Evolutionary conservation across 2,329 filamentous ascomycete species (phyloP), one percentile per base, ranked within the genome.

Genomic region (Curvularia spicifera): DNA sequence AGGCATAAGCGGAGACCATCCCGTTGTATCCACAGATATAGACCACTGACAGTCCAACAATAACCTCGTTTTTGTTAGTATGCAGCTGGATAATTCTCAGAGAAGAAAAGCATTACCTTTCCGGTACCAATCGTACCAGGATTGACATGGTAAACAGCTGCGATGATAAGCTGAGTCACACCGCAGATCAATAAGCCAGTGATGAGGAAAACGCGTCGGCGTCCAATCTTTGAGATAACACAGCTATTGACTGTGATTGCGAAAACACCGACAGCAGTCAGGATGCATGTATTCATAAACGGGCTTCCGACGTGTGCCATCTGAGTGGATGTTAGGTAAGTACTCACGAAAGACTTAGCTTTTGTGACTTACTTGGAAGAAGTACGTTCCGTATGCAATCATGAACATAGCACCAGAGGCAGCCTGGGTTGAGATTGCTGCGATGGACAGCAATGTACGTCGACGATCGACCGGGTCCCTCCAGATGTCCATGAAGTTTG

Each of bases 261-360:
- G 10, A 81, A 66, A 7, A 86, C 84, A 7, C 84, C 84, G 24
- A 85, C 78, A 1, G 80, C 82, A 10, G 78, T 82, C 9, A 86
- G 74, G 53, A 86, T 84, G 65, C 84, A 85, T 1, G 80, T 76
- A 69, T 86, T 86, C 68, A 82, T 79, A 66, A 87, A 87, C 0
- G 84, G 79, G 35, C 70, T 71, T 3, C 71, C 71, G 5, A 74
- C 71, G 2, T 71, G 53, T 1, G 71, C 71, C 68, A 73, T 73
- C 59, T 72, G 6, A 1, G 0, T 15, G 3, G 2, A n/a, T 10
- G 33, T 55, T 31, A 59, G 47, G 2, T 8, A 6, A 0, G 15
- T 3, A 1, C 7, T 15, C 5, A 12, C 8, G 4, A 0, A 2
- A 26, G 1, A 26, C 24, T 0, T 13, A 12, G 2, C 10, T 12